Base-by-base conservation (phyloP, 75 land plant genomes). In the Cunninghamia lanceolata region DNA sequence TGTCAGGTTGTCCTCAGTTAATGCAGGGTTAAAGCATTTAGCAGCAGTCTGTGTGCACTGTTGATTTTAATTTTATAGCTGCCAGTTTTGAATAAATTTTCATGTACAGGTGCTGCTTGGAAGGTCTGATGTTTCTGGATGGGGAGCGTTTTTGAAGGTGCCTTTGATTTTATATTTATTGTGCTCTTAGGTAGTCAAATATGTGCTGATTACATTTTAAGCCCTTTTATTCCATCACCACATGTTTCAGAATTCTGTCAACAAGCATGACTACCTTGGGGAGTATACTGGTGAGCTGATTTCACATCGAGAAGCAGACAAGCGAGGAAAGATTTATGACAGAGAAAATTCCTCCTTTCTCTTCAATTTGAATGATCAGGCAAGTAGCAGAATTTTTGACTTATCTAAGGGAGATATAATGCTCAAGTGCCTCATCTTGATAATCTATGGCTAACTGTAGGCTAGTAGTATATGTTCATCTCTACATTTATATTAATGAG, bases 81-180 rank as follows among this genome's bases (percentile, higher is more conserved):
- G 9, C 10, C 28, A 19, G 28, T 45, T 45, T 28, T 45, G 50
- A 80, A 73, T 9, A 6, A 73, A 80, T 10, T 40, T 19, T 45
- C 16, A 80, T 38, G 32, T 86, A 78, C 91, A 98, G 99, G 99
- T 98, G n/a, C 86, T 98, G 78, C 95, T 98, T 78, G 98, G 98
- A 76, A 95, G 91, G 88, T 98, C 99, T 35, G 99, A 96, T 92
- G 95, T 98, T 78, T 97, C 99, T 87, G 99, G 99, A 30, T 98
- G 99, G 99, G 99, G 99, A 32, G 99, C 99, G 9, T 98, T 98
- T 88, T 89, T 98, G 39, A 98, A 96, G 98, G 99, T 96, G 86
- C 45, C 25, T 86, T 43, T 82, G n/a, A 17, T 40, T 11, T 52
- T 39, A 17, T 40, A 88, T 30, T 74, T 17, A 16, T 46, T 68